A percentile compares a stretch with the other conserved stretches of the same genome.
Conservation (phyloP, 805 yeast genomes). For the Saturnispora sanitii region DNA sequence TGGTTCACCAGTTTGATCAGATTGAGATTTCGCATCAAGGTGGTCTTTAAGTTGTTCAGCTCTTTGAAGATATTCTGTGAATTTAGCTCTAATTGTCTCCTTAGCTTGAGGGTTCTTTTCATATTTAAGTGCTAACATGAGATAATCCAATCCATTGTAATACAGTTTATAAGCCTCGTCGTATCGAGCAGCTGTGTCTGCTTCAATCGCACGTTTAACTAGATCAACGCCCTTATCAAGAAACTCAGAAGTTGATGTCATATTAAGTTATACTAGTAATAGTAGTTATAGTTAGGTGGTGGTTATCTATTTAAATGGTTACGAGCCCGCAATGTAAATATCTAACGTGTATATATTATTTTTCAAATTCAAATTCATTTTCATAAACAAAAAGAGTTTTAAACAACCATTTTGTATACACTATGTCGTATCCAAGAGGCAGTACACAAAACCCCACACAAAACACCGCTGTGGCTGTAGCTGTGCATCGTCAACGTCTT, state of each 20-base stretch:
- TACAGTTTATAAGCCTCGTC: slow-evolving; percentile 92
- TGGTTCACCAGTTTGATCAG: slow-evolving; percentile 42
- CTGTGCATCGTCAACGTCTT: slow-evolving; percentile 24
- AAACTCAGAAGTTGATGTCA: slow-evolving; percentile 46
- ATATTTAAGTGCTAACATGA: slow-evolving; percentile 90
- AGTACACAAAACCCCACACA: slow-evolving; percentile 14
- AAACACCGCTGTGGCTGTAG: slow-evolving; percentile 22
- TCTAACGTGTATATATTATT: too few relatives aligned
- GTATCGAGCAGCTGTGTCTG: slow-evolving; percentile 80
- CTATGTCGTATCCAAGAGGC: slow-evolving; percentile 24
- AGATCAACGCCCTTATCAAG: slow-evolving; percentile 90
- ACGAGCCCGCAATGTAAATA: slow-evolving; percentile 1
- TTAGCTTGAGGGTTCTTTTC: slow-evolving; percentile 87
- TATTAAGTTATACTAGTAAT: neutral
- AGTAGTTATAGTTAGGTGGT: neutral
- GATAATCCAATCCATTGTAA: slow-evolving; percentile 86
- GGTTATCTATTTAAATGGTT: neutral
- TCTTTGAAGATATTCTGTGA: slow-evolving; percentile 81
- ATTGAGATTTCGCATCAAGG: slow-evolving; percentile 51
- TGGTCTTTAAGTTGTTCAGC: slow-evolving; percentile 93
- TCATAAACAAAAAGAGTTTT: neutral
- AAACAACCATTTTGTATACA: neutral
- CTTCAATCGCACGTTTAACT: slow-evolving; percentile 90
- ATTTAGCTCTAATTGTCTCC: slow-evolving; percentile 78
- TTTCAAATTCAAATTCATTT: neutral